phyloP scores from a whole-genome alignment of 345 rosid genomes.

The Eucalyptus fibrosa region DNA sequence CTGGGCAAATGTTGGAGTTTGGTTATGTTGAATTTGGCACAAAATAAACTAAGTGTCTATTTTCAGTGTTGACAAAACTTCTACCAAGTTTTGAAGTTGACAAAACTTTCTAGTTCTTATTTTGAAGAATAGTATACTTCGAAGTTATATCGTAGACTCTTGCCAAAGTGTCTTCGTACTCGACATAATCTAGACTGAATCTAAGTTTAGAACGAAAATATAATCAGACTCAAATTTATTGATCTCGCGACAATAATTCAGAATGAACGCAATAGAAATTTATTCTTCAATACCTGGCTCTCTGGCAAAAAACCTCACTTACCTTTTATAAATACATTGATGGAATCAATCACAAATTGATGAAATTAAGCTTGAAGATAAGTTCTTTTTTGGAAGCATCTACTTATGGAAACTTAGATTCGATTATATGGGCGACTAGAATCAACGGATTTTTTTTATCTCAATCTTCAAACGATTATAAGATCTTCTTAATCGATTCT shows the following conservation, averaged over 20 bases:
- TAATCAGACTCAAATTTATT: no score
- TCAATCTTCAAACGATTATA: no score
- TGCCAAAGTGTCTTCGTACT: rapidly evolving
- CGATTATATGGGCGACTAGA: rapidly evolving
- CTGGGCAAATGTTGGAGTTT: constrained; percentile 19
- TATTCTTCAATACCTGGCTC: rapidly evolving
- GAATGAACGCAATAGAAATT: no score
- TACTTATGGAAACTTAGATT: no score
- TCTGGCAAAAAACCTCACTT: rapidly evolving
- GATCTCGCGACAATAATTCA: no score
- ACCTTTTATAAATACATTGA: no score
- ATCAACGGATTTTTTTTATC: no score
- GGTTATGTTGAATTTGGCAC: constrained; percentile 31
- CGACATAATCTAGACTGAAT: rapidly evolving
- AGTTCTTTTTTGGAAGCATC: rapidly evolving
- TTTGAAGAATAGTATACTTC: rapidly evolving
- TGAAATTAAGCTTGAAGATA: no score
- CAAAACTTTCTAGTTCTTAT: no score
- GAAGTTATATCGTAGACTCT: no score
- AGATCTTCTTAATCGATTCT: rapidly evolving
- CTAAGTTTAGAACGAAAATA: rapidly evolving
- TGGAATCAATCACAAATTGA: no score
- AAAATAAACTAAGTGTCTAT: constrained; percentile 37
- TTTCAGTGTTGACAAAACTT: constrained; percentile 1
- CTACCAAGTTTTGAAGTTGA: no score